phyloP scores from a whole-genome alignment of 2,329 filamentous ascomycete genomes.

The Aspergillus sp. region DNA sequence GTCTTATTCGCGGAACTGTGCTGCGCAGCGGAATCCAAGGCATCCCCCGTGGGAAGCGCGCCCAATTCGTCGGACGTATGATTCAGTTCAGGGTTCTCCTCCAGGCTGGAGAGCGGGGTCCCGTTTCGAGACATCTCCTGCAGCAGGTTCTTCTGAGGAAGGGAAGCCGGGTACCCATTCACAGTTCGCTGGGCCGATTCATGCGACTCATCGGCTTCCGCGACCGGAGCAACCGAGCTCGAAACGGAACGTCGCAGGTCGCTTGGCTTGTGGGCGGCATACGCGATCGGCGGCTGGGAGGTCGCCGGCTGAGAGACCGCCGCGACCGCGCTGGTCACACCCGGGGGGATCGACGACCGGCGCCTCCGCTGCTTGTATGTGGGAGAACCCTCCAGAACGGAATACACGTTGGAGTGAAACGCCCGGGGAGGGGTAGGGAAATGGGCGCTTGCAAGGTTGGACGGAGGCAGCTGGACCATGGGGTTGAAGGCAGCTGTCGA shows the following conservation, averaged over 20 bases:
- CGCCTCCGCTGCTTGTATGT: constrained; percentile 97
- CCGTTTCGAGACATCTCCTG: constrained; percentile 80
- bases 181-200: constrained; percentile 77
- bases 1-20: constrained; percentile 60
- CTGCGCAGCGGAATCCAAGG: constrained; percentile 53
- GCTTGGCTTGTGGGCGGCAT: constrained; percentile 74
- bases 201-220: constrained; percentile 75
- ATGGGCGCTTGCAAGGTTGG: constrained; percentile 76
- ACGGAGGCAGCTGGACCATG: constrained; percentile 86
- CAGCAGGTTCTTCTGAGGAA: constrained; percentile 76
- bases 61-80: constrained; percentile 66
- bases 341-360: constrained; percentile 86
- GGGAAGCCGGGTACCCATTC: constrained; percentile 66
- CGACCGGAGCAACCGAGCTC: constrained; percentile 76
- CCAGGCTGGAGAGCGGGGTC: constrained; percentile 82
- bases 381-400: constrained; percentile 94
- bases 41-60: constrained; percentile 62
- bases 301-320: constrained; percentile 48
- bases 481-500: constrained; percentile 75
- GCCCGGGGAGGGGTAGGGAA: constrained; percentile 69
- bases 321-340: constrained; percentile 68
- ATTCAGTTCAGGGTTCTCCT: constrained; percentile 76
- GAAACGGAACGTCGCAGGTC: constrained; percentile 91
- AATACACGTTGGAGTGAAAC: constrained; percentile 79
- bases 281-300: constrained; percentile 42